Base-by-base conservation (phyloP, 169 alveolate genomes). In the Plasmodium coatneyi region DNA sequence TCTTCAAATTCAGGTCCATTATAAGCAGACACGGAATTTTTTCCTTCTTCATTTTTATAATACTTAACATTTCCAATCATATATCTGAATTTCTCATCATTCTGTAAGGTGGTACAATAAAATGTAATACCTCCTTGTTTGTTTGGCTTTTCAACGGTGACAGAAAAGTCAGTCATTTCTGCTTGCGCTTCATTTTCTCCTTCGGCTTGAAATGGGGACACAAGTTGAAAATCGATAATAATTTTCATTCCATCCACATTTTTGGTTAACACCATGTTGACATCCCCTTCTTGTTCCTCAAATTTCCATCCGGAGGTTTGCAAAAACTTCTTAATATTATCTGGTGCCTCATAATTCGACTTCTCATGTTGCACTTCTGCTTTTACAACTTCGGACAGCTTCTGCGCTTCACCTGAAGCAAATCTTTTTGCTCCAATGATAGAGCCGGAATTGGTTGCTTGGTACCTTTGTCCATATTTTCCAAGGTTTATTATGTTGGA, bases 1-100 rank as follows among this genome's bases (percentile, higher is more conserved):
- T 97, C 99, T 91, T 97, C 99, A 78, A 97, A 97, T 95, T 97
- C 98, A 3, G 99, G 99, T 22, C 99, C 99, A 90, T 97, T 97
- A 96, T 97, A 97, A 32, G 96, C 83, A 19, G 98, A 46, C 70
- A 95, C 98, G 34, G 98, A 96, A 80, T 96, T 96, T 95, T 95
- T 95, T 78, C 97, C 93, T 60, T 95, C 98, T 86, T 92, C 97
- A 82, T 96, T 96, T 71, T 89, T 89, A 92, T 95, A 96, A 84
- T 86, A 93, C 79, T 97, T 95, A 30, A 97, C 98, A 72, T 97
- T 95, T 83, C 98, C 97, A 78, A 97, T 97, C 96, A 96, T 95
- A 95, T 95, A 96, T 71, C 98, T 90, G 96, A 94, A 96, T 92
- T 95, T 95, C 66, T 95, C 97, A 81, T 96, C 98, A 94, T 96